A percentile compares a stretch with the other conserved stretches of the same genome.
These are phyloP conservation scores for Neolentinus lepideus DNA, from an alignment of 1,284 basidiomycete genomes.

Conservation along the genomic window DNA sequence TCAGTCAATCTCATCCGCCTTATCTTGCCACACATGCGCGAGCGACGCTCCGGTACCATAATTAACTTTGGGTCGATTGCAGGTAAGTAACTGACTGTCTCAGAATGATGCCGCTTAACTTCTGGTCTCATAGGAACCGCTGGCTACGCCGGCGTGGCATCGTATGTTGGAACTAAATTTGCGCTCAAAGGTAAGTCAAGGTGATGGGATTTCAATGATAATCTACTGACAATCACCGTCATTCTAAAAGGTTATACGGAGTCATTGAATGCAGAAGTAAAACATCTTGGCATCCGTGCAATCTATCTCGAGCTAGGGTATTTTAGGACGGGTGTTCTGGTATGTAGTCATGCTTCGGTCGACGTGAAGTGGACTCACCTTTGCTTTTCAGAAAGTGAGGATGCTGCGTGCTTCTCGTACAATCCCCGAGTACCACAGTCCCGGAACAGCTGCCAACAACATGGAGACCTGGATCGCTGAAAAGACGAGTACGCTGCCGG, in stretches of 20 bases:
- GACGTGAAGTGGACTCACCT: not conserved
- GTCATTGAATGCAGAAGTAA: not conserved
- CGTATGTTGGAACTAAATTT: not conserved
- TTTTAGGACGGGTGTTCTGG: not conserved
- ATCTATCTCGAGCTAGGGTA: not conserved
- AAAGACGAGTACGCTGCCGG: not conserved
- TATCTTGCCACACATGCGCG: slow-evolving; percentile 24
- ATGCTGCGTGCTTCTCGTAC: not conserved
- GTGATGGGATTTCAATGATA: not conserved
- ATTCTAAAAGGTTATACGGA: not conserved
- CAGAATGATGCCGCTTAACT: too few species aligned
- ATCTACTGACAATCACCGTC: not conserved
- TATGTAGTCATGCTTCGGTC: not conserved
- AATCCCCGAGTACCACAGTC: not conserved
- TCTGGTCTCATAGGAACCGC: not conserved
- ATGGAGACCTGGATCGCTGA: not conserved
- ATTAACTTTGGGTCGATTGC: slow-evolving; percentile 27
- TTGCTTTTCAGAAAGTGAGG: not conserved
- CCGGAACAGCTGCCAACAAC: not conserved
- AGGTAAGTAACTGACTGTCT: slow-evolving; percentile 5
- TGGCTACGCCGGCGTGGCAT: not conserved
- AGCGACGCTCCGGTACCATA: slow-evolving; percentile 21
- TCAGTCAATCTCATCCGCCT: slow-evolving; percentile 26
- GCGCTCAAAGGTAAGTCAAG: not conserved
- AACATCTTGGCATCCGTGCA: not conserved